phyloP scores from a whole-genome alignment of 2,329 filamentous ascomycete species.

The Parascedosporium putredinis region DNA sequence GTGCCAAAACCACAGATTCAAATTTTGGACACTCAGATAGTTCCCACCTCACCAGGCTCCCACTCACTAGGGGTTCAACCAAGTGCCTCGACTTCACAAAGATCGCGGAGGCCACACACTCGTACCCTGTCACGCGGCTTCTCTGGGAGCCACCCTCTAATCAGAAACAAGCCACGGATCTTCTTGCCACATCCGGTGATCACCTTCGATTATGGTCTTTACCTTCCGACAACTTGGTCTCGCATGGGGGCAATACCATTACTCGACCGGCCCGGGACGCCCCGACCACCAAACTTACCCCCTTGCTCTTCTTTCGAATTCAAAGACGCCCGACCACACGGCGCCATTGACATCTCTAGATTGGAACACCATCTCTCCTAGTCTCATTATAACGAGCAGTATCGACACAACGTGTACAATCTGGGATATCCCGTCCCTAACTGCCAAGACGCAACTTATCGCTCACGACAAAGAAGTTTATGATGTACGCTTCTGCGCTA shows the following conservation, averaged over 20 bases:
- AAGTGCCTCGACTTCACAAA: conserved; percentile 83
- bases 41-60: conserved; percentile 48
- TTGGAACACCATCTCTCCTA: conserved; percentile 96
- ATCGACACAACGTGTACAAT: conserved; percentile 99
- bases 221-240: conserved; percentile 52
- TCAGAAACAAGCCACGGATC: conserved; percentile 88
- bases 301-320: conserved; percentile 87
- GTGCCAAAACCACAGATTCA: conserved; percentile 58
- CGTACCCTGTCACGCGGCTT: conserved; percentile 90
- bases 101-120: conserved; percentile 92
- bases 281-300: conserved; percentile 76
- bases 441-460: conserved; percentile 95
- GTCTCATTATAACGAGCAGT: conserved; percentile 94
- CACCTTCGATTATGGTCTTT: conserved; percentile 91
- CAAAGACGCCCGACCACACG: conserved; percentile 96
- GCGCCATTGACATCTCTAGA: conserved; percentile 92
- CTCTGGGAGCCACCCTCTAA: conserved; percentile 93
- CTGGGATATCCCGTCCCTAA: conserved; percentile 97
- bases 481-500: conserved; percentile 94
- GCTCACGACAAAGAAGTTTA: conserved; percentile 99
- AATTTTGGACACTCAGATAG: conserved; percentile 81
- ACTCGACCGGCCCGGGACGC: conserved; percentile 47
- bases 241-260: conserved; percentile 56
- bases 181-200: conserved; percentile 89
- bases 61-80: conserved; percentile 58